Evolutionary conservation across 805 yeast genomes (phyloP).

Genomic region (Lachancea quebecensis): DNA sequence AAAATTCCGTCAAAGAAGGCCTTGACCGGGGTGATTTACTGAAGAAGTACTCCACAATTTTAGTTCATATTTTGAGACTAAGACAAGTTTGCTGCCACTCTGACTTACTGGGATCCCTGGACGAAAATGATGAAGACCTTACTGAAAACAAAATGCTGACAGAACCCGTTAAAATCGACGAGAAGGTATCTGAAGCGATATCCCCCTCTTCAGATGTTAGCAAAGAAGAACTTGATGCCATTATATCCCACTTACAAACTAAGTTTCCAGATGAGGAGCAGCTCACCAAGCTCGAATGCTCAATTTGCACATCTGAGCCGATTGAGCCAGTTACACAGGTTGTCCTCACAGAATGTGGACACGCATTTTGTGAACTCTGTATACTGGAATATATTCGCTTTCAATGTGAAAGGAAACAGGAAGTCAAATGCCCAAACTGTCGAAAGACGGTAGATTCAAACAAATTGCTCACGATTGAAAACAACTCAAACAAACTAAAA

Average conservation of each 20-base stretch:
- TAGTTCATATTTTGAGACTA: conserved; percentile 75
- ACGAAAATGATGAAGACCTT: conserved; percentile 47
- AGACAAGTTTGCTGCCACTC: conserved; percentile 88
- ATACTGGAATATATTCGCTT: conserved; percentile 66
- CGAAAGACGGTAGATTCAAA: conserved; percentile 47
- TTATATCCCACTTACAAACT: conserved; percentile 6
- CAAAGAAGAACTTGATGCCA: conserved; percentile 7
- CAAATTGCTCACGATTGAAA: conserved; percentile 33
- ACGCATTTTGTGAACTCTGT: conserved; percentile 70
- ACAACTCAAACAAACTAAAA: conserved; percentile 14
- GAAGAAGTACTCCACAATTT: conserved; percentile 66
- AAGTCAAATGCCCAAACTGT: conserved; percentile 70
- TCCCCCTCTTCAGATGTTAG: neutral
- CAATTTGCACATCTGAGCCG: conserved; percentile 72
- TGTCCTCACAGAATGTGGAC: conserved; percentile 72
- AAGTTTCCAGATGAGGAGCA: conserved; percentile 30
- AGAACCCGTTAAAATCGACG: conserved; percentile 1
- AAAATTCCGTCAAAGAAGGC: conserved; percentile 51
- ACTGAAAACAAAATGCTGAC: conserved; percentile 1
- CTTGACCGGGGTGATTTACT: conserved; percentile 59
- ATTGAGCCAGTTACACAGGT: conserved; percentile 45
- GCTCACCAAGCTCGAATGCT: conserved; percentile 55
- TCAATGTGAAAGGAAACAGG: conserved; percentile 42
- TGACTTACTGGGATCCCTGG: conserved; percentile 46
- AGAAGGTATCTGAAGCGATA: conserved; percentile 1